Percentiles rank a stretch among this genome's conserved stretches.
phyloP scores from a whole-genome alignment of 1,284 basidiomycete genomes.

The Leccinum holopus region DNA sequence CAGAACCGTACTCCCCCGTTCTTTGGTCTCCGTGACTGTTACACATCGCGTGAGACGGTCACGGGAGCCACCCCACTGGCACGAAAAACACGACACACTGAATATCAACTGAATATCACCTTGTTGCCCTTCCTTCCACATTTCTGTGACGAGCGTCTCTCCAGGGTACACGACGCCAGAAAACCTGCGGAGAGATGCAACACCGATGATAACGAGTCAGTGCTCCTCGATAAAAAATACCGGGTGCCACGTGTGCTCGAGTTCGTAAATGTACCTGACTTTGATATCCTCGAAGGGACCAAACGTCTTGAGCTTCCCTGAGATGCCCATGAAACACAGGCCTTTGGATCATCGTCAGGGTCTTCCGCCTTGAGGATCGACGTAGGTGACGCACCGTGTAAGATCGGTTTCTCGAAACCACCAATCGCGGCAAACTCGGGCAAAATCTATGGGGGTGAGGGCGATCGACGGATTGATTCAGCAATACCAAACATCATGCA shows the following conservation, averaged over 20 bases:
- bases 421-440: conserved; percentile 94
- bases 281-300: conserved; percentile 94
- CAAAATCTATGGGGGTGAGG: conserved; percentile 61
- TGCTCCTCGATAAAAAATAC: neutral
- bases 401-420: conserved; percentile 90
- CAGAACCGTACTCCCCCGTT: conserved; percentile 67
- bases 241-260: neutral
- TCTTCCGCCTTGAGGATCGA: neutral
- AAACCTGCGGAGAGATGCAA: conserved; percentile 51
- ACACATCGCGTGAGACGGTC: conserved; percentile 3
- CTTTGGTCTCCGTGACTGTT: conserved; percentile 76
- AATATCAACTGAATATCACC: conserved; percentile 65
- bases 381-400: conserved; percentile 51
- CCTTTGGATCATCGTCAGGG: conserved; percentile 38
- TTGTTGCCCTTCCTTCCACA: conserved; percentile 96
- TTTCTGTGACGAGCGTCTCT: conserved; percentile 90
- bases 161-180: conserved; percentile 92
- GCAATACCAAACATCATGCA: neutral
- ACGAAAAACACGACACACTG: conserved; percentile 49
- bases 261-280: conserved; percentile 64
- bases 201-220: conserved; percentile 5
- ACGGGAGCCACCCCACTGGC: neutral
- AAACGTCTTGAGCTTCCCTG: conserved; percentile 88
- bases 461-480: conserved; percentile 18
- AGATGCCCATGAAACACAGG: conserved; percentile 91